Evolutionary conservation across 495 filamentous ascomycete species (phyloP).

Genomic region (Corynascus novoguineensis): DNA sequence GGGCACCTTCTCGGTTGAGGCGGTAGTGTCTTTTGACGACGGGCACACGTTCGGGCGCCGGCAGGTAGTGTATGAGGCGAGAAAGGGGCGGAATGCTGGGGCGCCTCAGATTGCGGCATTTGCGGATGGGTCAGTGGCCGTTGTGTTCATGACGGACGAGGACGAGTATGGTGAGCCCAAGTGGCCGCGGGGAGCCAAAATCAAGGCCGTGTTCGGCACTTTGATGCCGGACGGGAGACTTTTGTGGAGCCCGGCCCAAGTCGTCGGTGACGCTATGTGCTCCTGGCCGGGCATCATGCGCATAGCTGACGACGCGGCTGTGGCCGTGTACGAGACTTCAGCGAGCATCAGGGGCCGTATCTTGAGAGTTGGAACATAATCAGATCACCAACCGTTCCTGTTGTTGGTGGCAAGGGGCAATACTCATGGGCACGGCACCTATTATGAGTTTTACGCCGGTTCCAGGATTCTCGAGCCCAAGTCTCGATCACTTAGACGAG

Average conservation of each 20-base stretch:
- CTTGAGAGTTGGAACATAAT: neutral
- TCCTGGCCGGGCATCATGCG: slow-evolving; percentile 11
- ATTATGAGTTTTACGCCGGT: too few species aligned
- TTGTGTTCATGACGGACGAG: slow-evolving; percentile 60
- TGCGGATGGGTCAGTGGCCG: slow-evolving; percentile 46
- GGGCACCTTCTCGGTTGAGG: slow-evolving; percentile 50
- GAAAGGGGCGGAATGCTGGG: slow-evolving; percentile 44
- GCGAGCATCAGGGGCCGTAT: slow-evolving; percentile 7
- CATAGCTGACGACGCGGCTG: neutral
- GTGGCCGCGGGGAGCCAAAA: slow-evolving; percentile 29
- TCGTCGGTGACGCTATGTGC: neutral
- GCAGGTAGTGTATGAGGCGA: slow-evolving; percentile 47
- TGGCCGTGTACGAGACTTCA: slow-evolving; percentile 10
- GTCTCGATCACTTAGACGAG: too few species aligned
- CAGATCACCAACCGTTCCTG: neutral
- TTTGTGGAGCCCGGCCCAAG: slow-evolving; percentile 15
- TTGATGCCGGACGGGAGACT: slow-evolving; percentile 18
- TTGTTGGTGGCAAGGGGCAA: neutral
- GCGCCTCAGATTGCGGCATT: slow-evolving; percentile 55
- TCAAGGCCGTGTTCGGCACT: slow-evolving; percentile 29
- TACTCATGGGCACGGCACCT: too few species aligned
- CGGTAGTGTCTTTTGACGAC: slow-evolving; percentile 53
- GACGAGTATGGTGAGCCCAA: slow-evolving; percentile 26
- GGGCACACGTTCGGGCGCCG: slow-evolving; percentile 50
- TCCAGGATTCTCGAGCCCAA: too few species aligned